Base-by-base conservation (phyloP, 768 basidiomycete genomes). In the Xerocomellus intermedius region DNA sequence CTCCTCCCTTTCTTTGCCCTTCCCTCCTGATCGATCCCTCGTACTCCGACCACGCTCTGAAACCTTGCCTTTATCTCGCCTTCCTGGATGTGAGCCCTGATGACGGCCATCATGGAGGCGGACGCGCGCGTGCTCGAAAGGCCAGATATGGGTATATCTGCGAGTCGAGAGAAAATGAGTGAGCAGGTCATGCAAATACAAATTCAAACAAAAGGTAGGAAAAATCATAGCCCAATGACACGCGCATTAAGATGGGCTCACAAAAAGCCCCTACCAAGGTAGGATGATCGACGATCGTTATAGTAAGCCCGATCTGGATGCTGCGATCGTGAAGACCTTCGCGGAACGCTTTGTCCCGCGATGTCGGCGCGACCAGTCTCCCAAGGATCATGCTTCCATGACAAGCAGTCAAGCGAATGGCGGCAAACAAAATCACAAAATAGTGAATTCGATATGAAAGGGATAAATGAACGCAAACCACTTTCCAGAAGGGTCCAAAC, bases 61-160 rank as follows among this genome's bases (percentile, higher is more conserved):
- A 17, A 44, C 44, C 58, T 49, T 70, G 16, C 52, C 43, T 45
- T 58, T 68, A 26, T 57, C 57, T 22, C 65, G 61, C 51, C 56
- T 72, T 30, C 64, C 59, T 2, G 26, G 48, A 49, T 70, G 66
- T 17, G 67, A 72, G 22, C 69, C 70, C 42, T 60, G 69, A 62
- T 56, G 67, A 65, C 55, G 79, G 75, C 49, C 56, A 42, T 71
- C 71, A 22, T 71, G 71, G 9, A 98, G 76, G 44, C 87, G 80
- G 5, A 98, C 94, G 37, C 96, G 86, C 21, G 95, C 89, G 65
- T 95, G 93, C 66, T 96, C 94, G 60, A 94, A 98, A 0, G 96
- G 96, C 92, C 94, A 98, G 54, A 98, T 97, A 68, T 98, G 89
- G 55, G 89, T 87, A 74, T 97, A 98, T 58, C 93, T 94, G 58